phyloP scores from a whole-genome alignment of 805 yeast genomes.

The Candida vartiovaarae region DNA sequence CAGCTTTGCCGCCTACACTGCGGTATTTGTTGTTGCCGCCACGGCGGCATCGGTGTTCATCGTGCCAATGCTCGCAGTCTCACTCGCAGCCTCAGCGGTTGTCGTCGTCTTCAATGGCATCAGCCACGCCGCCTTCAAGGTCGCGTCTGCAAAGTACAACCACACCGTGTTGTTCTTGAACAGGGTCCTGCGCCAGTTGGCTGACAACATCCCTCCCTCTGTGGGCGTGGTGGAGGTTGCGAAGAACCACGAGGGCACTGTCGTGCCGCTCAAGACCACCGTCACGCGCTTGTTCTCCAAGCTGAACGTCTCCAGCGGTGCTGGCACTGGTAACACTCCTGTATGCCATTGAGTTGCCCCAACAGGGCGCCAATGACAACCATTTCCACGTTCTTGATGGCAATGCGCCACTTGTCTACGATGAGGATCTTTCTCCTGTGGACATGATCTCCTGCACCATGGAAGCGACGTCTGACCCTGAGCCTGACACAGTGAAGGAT shows the following conservation, averaged over 20 bases:
- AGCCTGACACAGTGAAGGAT: too few species aligned
- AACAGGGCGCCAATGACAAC: too few species aligned
- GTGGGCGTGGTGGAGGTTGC: constrained; percentile 20
- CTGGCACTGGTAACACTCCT: too few species aligned
- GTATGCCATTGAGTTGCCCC: too few species aligned
- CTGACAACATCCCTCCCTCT: constrained; percentile 24
- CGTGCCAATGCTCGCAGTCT: constrained; percentile 16
- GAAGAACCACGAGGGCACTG: neutral
- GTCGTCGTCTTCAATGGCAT: constrained; percentile 21
- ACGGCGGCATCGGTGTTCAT: constrained; percentile 13
- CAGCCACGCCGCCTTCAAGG: constrained; percentile 19
- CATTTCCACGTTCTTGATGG: neutral
- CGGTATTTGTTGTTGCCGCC: constrained; percentile 8
- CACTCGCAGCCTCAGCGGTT: constrained; percentile 21
- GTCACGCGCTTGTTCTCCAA: too few species aligned
- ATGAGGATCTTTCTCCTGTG: constrained; percentile 1
- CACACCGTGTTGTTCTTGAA: constrained; percentile 20
- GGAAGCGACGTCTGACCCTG: too few species aligned
- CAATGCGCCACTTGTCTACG: constrained; percentile 6
- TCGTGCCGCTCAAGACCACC: too few species aligned
- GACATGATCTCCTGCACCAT: too few species aligned
- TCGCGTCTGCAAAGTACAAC: constrained; percentile 22
- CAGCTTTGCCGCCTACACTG: constrained; percentile 14
- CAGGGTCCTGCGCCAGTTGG: constrained; percentile 20
- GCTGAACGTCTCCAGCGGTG: too few species aligned